Base-by-base conservation (phyloP, 495 filamentous ascomycete genomes). In the Penicillium bovifimosum region DNA sequence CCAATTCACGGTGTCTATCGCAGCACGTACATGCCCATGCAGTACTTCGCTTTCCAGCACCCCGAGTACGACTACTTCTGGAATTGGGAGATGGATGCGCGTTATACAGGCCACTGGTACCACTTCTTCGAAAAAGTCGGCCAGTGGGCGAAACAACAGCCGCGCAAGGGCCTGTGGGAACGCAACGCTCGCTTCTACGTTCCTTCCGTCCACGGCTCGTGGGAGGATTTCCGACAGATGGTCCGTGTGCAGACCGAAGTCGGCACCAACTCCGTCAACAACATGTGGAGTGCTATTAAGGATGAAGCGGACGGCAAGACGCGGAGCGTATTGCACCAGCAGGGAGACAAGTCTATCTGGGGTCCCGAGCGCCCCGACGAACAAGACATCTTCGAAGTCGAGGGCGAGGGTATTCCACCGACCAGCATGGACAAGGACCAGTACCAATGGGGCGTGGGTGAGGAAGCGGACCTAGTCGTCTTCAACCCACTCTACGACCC, bases 11-110 rank as follows among this genome's bases (percentile, higher is more conserved):
- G 92, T 4, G 89, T 89, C 0, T 97, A 97, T 70, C 87, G 93
- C 35, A 87, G 86, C 52, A 83, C 89, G 20, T 90, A 88, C 64
- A 92, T 96, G 89, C 88, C 92, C 9, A 82, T 97, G 74, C 93
- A 96, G 62, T 86, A 87, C 66, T 98, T 96, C 61, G 86, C 92
- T 13, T 82, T 88, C 56, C 80, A 83, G 35, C 93, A 98, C 65
- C 87, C 88, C 0, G 91, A 96, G 63, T 98, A 93, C 63, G 95
- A 97, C 51, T 88, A 85, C 69, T 87, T 92, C 70, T 98, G 93
- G 93, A 91, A 98, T 61, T 96, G 91, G 91, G 93, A 98, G 70
- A 95, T 97, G 86, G 93, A 98, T 62, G 83, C 90, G 32, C 85
- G 93, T 3, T 96, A 96, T 66, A 96, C 87, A 0, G 95, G 93